These are phyloP conservation scores for Penicillium robsamsonii DNA, from an alignment of 495 filamentous ascomycete species.

Conservation along the genomic window DNA sequence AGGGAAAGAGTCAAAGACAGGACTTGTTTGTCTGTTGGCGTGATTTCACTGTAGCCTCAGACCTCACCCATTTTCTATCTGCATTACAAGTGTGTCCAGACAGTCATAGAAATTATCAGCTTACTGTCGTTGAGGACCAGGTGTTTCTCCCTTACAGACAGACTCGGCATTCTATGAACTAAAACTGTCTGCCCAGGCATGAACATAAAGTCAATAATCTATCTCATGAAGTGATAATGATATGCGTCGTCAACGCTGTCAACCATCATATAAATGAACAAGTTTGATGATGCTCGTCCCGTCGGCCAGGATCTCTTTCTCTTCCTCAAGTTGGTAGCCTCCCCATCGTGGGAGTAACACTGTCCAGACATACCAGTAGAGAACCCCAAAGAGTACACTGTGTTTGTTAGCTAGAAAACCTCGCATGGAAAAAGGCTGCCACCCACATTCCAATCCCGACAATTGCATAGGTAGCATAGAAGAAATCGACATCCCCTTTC, in stretches of 20 bases:
- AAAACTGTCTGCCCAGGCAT: not conserved
- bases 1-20: not conserved
- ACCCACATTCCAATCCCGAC: constrained; percentile 70
- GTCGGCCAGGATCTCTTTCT: constrained; percentile 55
- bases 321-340: constrained; percentile 58
- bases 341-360: constrained; percentile 58
- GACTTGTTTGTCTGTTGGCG: not conserved
- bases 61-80: not conserved
- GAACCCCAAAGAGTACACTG: constrained; percentile 57
- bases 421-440: not conserved
- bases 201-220: not conserved
- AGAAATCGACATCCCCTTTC: constrained; percentile 56
- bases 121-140: not conserved
- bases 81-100: not conserved
- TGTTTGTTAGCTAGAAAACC: constrained; percentile 6
- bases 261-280: constrained; percentile 29
- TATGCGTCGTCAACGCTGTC: not conserved
- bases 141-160: not conserved
- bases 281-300: constrained; percentile 60
- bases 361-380: constrained; percentile 75
- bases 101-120: not conserved
- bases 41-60: not conserved
- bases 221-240: not conserved
- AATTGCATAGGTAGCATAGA: constrained; percentile 70
- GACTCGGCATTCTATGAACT: not conserved